Base-by-base conservation (phyloP, 257 asterid genomes). In the Avicennia marina region DNA sequence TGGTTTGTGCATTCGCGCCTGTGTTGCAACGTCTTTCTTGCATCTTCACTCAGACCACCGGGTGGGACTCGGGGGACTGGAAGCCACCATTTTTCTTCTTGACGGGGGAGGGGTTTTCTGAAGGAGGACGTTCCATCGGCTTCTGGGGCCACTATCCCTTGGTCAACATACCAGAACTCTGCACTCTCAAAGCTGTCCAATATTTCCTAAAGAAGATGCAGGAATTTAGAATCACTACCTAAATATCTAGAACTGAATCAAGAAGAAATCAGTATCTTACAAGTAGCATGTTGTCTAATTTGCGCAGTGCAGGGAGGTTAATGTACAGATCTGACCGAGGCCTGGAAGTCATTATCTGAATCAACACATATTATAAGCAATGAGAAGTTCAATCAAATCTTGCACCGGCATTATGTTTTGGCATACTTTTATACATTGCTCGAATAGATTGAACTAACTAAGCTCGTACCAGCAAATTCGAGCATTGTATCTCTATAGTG, bases 21-120 rank as follows among this genome's bases (percentile, higher is more conserved):
- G 72, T 86, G 79, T 45, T 53, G 56, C 29, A 91, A 66, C 52
- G 72, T 68, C 62, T 70, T 86, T 66, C 94, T 75, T 6, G 83
- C 67, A 26, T 49, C 78, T 53, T 88, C 87, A 2, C 76, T 73
- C 13, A 91, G 84, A 53, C 98, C 98, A 1, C 73, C 79, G 0
- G 80, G 81, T 15, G 95, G 97, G 38, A 89, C 86, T 10, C 95
- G 88, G 26, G 98, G 98, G 19, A 88, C 93, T 7, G 98, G 98
- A 54, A 91, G 74, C 98, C 98, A 88, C 98, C 98, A 88, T 71
- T 91, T 91, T 8, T 83, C 95, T 69, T 91, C 82, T 70, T 88
- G 93, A 11, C 95, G 69, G 47, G 76, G 81, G 56, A 72, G 58
- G 16, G 81, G 68, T 69, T 81, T 85, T 45, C 75, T 72, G 64